These are phyloP conservation scores for Podospora appendiculata DNA, from an alignment of 495 filamentous ascomycete genomes.

Conservation along the genomic window DNA sequence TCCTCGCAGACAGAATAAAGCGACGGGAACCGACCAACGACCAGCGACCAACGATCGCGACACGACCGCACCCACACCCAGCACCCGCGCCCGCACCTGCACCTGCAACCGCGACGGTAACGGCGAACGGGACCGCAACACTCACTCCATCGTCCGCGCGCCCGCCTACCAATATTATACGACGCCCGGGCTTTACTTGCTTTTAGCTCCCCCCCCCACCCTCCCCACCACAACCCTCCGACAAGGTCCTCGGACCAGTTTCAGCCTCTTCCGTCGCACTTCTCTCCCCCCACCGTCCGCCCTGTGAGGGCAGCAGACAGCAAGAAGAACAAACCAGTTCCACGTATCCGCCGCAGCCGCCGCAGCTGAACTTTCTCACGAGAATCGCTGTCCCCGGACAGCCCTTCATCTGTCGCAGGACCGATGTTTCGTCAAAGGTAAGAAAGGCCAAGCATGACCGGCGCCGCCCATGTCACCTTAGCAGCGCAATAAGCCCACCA, in stretches of 20 bases:
- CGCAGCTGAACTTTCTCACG: neutral
- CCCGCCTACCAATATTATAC: too few relatives aligned
- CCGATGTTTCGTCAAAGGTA: slow-evolving; percentile 34
- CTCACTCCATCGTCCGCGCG: too few relatives aligned
- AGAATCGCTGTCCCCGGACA: neutral
- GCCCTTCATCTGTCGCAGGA: slow-evolving; percentile 4
- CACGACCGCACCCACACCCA: too few relatives aligned
- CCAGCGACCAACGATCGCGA: too few relatives aligned
- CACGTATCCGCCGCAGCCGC: neutral
- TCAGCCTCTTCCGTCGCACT: neutral
- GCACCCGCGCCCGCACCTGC: too few relatives aligned
- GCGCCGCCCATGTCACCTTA: neutral
- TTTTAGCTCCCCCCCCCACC: neutral
- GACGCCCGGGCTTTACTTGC: too few relatives aligned
- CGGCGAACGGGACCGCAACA: too few relatives aligned
- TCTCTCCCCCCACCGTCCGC: neutral
- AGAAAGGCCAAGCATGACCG: slow-evolving; percentile 4
- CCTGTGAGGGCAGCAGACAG: neutral
- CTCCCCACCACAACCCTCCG: slow-evolving; percentile 9
- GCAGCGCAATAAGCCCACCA: neutral
- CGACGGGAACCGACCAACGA: neutral
- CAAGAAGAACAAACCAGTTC: neutral
- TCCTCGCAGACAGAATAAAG: neutral
- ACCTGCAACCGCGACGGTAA: too few relatives aligned
- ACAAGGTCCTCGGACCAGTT: neutral